Conservation (phyloP, 2,329 filamentous ascomycete genomes). For the Epichloe gansuensis region DNA sequence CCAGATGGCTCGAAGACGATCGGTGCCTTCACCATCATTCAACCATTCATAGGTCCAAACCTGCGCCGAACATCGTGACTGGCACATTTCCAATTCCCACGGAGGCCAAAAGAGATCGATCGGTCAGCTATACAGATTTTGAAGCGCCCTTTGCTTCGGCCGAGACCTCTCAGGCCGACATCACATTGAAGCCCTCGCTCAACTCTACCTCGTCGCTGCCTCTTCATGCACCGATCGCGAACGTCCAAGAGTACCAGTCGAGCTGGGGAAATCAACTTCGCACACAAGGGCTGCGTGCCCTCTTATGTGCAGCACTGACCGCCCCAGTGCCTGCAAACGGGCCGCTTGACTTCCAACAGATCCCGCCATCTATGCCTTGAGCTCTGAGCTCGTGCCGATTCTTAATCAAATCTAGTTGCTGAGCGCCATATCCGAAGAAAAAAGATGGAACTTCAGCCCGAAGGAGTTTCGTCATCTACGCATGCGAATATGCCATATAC, state of each 20-base stretch:
- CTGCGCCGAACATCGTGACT: not conserved
- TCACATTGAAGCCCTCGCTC: not conserved
- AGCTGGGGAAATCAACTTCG: not conserved
- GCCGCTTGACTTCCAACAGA: constrained; percentile 8
- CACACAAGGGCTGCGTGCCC: constrained; percentile 6
- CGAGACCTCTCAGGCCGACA: not conserved
- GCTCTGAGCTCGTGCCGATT: constrained; percentile 6
- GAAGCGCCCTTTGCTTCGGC: not conserved
- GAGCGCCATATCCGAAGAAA: not conserved
- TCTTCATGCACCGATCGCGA: not conserved
- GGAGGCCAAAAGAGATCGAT: not conserved
- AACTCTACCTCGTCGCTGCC: not conserved
- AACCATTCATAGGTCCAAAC: not conserved
- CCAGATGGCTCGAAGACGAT: not conserved
- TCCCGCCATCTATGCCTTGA: constrained; percentile 7
- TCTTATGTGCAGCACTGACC: constrained; percentile 5
- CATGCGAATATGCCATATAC: constrained; percentile 15
- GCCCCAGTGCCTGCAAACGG: not conserved
- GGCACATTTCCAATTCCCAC: not conserved
- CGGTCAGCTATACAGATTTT: not conserved
- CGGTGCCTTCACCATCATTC: not conserved
- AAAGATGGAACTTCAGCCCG: not conserved
- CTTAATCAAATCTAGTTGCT: not conserved
- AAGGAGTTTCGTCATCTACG: constrained; percentile 14
- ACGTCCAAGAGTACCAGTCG: not conserved